phyloP scores from a whole-genome alignment of 1,284 basidiomycete species.

The Cutaneotrichosporon mucoides region DNA sequence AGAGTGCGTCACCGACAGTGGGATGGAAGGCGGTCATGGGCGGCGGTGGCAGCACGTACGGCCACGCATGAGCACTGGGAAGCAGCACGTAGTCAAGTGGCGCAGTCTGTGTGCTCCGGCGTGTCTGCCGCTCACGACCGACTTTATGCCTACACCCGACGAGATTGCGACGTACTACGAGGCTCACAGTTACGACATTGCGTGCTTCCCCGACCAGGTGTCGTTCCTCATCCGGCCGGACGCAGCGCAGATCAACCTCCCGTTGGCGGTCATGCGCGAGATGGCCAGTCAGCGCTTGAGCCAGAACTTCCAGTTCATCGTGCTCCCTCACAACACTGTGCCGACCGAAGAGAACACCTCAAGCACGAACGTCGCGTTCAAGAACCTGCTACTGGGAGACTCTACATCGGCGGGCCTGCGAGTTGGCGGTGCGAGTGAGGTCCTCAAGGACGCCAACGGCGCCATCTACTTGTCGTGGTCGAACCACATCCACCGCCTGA shows the following conservation, averaged over 20 bases:
- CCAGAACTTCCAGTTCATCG: slow-evolving; percentile 95
- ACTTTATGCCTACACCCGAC: slow-evolving; percentile 71
- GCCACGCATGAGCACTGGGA: slow-evolving; percentile 59
- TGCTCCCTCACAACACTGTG: slow-evolving; percentile 47
- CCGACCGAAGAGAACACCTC: slow-evolving; percentile 14
- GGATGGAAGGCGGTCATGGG: slow-evolving; percentile 55
- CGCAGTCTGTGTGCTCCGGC: slow-evolving; percentile 73
- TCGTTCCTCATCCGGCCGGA: slow-evolving; percentile 61
- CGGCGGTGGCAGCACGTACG: slow-evolving; percentile 88
- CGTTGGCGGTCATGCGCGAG: slow-evolving; percentile 81
- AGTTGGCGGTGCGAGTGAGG: slow-evolving; percentile 66
- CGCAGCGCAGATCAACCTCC: slow-evolving; percentile 56
- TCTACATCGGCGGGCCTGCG: slow-evolving; percentile 51
- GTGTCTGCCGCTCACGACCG: slow-evolving; percentile 89
- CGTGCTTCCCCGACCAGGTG: slow-evolving; percentile 46
- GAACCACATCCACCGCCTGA: slow-evolving; percentile 90
- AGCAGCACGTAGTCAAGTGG: slow-evolving; percentile 89
- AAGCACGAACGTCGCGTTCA: neutral
- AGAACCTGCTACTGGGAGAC: slow-evolving; percentile 60
- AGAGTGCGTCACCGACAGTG: slow-evolving; percentile 3
- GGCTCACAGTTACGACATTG: slow-evolving; percentile 57
- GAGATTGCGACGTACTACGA: slow-evolving; percentile 76
- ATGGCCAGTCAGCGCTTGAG: slow-evolving; percentile 84
- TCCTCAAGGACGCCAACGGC: slow-evolving; percentile 60
- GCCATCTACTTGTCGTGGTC: slow-evolving; percentile 90